phyloP scores from a whole-genome alignment of 495 filamentous ascomycete genomes.

The Penicillium parvum region DNA sequence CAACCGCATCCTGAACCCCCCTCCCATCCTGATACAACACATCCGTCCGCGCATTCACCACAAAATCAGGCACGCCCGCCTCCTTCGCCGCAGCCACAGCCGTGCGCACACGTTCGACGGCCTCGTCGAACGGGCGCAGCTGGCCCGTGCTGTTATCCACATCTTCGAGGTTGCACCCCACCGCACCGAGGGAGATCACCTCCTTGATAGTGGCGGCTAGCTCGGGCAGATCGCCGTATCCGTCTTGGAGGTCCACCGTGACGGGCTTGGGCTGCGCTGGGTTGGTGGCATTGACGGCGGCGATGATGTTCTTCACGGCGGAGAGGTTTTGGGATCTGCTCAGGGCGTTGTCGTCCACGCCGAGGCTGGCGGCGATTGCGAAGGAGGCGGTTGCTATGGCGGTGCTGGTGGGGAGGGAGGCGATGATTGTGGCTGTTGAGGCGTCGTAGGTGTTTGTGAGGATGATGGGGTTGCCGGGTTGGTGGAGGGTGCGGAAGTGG shows the following conservation, averaged over 20 bases:
- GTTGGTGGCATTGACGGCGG: slow-evolving; percentile 35
- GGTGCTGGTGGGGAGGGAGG: slow-evolving; percentile 33
- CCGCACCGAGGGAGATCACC: slow-evolving; percentile 41
- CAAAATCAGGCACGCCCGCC: slow-evolving; percentile 44
- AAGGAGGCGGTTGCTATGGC: slow-evolving; percentile 53
- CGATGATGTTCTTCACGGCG: slow-evolving; percentile 80
- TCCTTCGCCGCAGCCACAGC: slow-evolving; percentile 31
- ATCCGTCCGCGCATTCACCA: slow-evolving; percentile 48
- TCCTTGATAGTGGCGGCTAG: slow-evolving; percentile 31
- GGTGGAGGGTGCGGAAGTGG: slow-evolving; percentile 38
- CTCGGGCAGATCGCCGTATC: slow-evolving; percentile 41
- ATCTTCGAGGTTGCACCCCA: slow-evolving; percentile 52
- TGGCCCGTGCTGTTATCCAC: slow-evolving; percentile 25
- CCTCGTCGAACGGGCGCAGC: slow-evolving; percentile 30
- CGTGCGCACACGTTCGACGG: slow-evolving; percentile 33
- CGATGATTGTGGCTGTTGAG: slow-evolving; percentile 38
- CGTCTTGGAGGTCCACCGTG: slow-evolving; percentile 51
- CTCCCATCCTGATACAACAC: slow-evolving; percentile 25
- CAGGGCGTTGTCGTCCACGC: slow-evolving; percentile 40
- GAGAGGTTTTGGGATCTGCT: slow-evolving; percentile 48
- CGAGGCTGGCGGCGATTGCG: slow-evolving; percentile 42
- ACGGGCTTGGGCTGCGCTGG: slow-evolving; percentile 34
- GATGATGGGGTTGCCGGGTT: slow-evolving; percentile 42
- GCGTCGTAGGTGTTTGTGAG: slow-evolving; percentile 52
- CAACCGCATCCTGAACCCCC: slow-evolving; percentile 38